Evolutionary conservation across 108 stramenopile species (phyloP).

Genomic region (Stephanodiscus triporus): DNA sequence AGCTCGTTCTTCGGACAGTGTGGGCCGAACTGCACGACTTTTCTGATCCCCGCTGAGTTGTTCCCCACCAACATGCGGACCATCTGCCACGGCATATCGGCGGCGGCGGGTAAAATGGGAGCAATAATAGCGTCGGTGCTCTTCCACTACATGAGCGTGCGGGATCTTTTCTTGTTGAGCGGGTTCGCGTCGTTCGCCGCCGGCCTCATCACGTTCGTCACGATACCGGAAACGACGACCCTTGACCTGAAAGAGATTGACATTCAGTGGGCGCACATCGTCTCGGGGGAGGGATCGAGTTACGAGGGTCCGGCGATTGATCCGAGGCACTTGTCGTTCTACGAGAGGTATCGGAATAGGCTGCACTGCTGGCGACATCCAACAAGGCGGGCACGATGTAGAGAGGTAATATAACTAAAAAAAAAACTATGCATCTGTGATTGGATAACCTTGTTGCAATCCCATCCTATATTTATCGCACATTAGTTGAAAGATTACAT

Average conservation of each 20-base stretch:
- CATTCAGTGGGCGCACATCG: constrained; percentile 59
- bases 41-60: constrained; percentile 47
- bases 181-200: constrained; percentile 64
- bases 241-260: constrained; percentile 70
- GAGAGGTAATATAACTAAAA: neutral
- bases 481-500: too few species aligned
- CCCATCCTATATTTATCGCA: too few species aligned
- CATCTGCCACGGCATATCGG: constrained; percentile 74
- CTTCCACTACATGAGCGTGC: constrained; percentile 41
- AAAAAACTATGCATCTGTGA: neutral
- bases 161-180: constrained; percentile 57
- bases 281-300: constrained; percentile 37
- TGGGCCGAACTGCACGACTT: constrained; percentile 81
- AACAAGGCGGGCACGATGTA: neutral
- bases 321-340: constrained; percentile 58
- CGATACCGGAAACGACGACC: constrained; percentile 68
- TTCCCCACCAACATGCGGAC: constrained; percentile 72
- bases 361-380: constrained; percentile 6
- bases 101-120: constrained; percentile 71
- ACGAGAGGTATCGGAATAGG: constrained; percentile 53
- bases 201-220: constrained; percentile 54
- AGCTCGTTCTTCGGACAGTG: constrained; percentile 77
- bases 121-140: constrained; percentile 73
- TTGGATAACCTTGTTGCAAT: neutral
- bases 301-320: constrained; percentile 65